Base-by-base conservation (phyloP, 2,329 filamentous ascomycete species). In the Mycogone perniciosa region DNA sequence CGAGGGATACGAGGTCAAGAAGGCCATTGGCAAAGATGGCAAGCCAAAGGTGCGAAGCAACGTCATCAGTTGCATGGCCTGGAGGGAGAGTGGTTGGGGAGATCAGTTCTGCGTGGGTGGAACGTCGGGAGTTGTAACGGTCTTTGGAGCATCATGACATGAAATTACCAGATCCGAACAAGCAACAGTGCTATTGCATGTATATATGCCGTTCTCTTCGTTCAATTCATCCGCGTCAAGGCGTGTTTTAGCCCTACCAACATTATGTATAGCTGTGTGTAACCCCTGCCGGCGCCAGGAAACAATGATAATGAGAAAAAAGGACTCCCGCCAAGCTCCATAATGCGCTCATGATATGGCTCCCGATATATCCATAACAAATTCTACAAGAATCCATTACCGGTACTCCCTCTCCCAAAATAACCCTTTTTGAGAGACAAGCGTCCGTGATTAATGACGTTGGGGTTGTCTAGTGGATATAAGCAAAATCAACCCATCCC, bases 21-120 rank as follows among this genome's bases (percentile, higher is more conserved):
- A 69, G 58, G 72, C 74, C 9, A 67, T 85, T 10, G 81, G 80
- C 1, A 75, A 74, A 53, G 80, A 84, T 59, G 81, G 81, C 13
- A 80, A 78, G 62, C 75, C 80, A 50, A 84, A 81, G 67, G 69
- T 74, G 59, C 72, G 77, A 50, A 79, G 67, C 54, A 84, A 84
- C 54, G 75, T 84, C 13, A 70, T 83, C 27, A 84, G 77, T 59
- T 83, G 80, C 60, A 65, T 85, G 48, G 76, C 80, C 2, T 85
- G 82, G 82, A 77, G 77, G 51, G 79, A 83, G 31, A 70, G 72
- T 44, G 81, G 82, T 13, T 81, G 79, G 66, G 81, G 81, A 5
- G 76, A 83, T 53, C 80, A 85, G 63, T 85, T 81, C 62, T 84
- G 81, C 54, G 81, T 80, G 9, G 81, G 80, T 37, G 81, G 81